Evolutionary conservation across 148 eudicot genomes (phyloP).

Genomic region (Camellia lanceoleosa): DNA sequence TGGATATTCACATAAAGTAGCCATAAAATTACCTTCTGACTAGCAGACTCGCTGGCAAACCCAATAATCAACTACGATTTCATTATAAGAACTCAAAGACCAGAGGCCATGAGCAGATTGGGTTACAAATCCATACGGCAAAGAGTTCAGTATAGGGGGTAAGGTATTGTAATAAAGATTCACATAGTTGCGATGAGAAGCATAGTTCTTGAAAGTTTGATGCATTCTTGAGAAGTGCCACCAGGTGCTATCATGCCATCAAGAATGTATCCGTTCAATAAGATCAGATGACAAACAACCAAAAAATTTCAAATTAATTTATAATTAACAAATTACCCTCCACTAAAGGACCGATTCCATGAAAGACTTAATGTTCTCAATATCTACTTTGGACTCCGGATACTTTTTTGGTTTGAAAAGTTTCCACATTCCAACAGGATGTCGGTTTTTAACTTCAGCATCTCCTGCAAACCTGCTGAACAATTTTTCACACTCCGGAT

Average conservation of each 20-base stretch:
- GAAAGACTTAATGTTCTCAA: conserved; percentile 46
- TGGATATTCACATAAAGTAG: not conserved
- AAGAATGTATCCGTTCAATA: not conserved
- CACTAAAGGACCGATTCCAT: conserved; percentile 39
- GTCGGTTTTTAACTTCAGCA: conserved; percentile 37
- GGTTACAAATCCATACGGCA: not conserved
- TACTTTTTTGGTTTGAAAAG: conserved; percentile 56
- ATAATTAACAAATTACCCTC: not conserved
- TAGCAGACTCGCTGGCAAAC: not conserved
- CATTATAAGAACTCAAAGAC: conserved; percentile 1
- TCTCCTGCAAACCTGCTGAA: conserved; percentile 58
- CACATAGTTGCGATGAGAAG: not conserved
- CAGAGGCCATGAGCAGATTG: not conserved
- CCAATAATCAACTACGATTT: conserved; percentile 4
- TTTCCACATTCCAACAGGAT: conserved; percentile 82
- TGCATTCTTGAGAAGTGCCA: not conserved
- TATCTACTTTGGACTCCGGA: conserved; percentile 45
- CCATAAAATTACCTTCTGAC: not conserved
- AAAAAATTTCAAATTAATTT: not conserved
- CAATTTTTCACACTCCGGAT: conserved; percentile 82
- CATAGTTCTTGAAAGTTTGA: not conserved
- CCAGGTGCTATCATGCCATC: not conserved
- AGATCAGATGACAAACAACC: not conserved
- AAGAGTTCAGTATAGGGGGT: not conserved
- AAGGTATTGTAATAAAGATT: not conserved